phyloP scores from a whole-genome alignment of 495 filamentous ascomycete genomes.

The Aspergillus nidulans region DNA sequence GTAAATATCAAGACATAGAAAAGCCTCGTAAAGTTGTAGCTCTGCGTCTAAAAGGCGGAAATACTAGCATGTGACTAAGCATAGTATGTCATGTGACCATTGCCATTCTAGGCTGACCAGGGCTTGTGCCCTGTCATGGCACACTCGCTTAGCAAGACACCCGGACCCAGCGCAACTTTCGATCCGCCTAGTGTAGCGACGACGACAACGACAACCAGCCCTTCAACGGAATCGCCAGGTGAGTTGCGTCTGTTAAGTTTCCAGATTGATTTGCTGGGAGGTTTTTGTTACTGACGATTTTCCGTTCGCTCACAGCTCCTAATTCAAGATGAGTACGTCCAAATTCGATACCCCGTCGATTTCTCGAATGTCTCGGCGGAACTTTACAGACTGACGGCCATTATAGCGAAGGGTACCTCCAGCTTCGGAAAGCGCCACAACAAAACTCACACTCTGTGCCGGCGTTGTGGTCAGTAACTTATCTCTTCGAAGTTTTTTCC shows the following conservation, averaged over 20 bases:
- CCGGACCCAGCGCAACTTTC: constrained; percentile 36
- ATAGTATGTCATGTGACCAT: constrained; percentile 8
- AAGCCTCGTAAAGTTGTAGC: no score
- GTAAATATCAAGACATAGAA: no score
- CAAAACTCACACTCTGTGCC: constrained; percentile 98
- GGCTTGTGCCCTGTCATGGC: constrained; percentile 34
- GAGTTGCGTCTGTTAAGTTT: constrained; percentile 15
- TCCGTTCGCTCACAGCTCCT: constrained; percentile 35
- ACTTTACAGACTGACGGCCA: constrained; percentile 41
- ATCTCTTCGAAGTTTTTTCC: constrained; percentile 17
- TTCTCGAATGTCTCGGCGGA: constrained; percentile 23
- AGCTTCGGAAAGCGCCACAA: constrained; percentile 98
- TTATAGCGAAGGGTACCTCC: constrained; percentile 85
- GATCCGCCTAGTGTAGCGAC: constrained; percentile 41
- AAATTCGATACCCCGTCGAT: constrained; percentile 25
- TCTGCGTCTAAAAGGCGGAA: neutral
- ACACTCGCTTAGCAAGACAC: constrained; percentile 41
- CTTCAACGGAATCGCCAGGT: constrained; percentile 50
- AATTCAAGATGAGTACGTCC: constrained; percentile 64
- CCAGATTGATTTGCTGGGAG: neutral
- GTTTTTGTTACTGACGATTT: constrained; percentile 14
- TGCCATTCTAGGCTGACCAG: constrained; percentile 16
- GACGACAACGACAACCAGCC: constrained; percentile 50
- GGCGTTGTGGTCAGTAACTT: constrained; percentile 89
- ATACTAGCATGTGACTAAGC: neutral